Evolutionary conservation across 1,284 basidiomycete species (phyloP).

Genomic region (Coniferiporia sulphurascens): DNA sequence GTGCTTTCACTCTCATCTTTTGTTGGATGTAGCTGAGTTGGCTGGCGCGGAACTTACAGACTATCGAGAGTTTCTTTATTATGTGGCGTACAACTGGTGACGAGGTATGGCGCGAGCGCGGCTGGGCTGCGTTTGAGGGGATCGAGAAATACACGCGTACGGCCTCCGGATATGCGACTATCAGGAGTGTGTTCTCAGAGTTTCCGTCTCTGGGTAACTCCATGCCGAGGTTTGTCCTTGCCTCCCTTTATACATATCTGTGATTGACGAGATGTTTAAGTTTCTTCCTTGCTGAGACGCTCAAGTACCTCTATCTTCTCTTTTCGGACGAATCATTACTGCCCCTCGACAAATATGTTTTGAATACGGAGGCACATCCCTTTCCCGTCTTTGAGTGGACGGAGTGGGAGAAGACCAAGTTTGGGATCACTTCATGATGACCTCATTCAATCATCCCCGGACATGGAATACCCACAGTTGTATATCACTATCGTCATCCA

Average conservation of each 20-base stretch:
- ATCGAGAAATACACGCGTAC: slow-evolving; percentile 57
- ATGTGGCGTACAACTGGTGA: slow-evolving; percentile 70
- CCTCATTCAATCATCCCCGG: background rate
- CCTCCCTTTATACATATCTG: background rate
- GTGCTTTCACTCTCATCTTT: background rate
- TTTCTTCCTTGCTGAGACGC: slow-evolving; percentile 70
- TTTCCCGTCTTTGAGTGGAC: slow-evolving; percentile 72
- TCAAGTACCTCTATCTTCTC: slow-evolving; percentile 45
- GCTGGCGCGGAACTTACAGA: slow-evolving; percentile 33
- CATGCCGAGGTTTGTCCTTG: slow-evolving; percentile 57
- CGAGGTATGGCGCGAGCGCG: slow-evolving; percentile 65
- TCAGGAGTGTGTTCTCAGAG: slow-evolving; percentile 43
- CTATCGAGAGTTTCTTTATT: slow-evolving; percentile 65
- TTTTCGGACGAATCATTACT: slow-evolving; percentile 38
- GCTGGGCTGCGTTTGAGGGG: slow-evolving; percentile 71
- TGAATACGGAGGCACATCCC: slow-evolving; percentile 85
- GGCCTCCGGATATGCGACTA: slow-evolving; percentile 53
- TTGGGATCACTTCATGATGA: slow-evolving; percentile 26
- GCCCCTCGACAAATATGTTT: slow-evolving; percentile 71
- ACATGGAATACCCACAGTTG: background rate
- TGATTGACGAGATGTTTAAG: slow-evolving; percentile 36
- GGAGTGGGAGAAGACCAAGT: slow-evolving; percentile 38
- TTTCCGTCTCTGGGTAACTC: slow-evolving; percentile 40
- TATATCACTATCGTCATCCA: background rate
- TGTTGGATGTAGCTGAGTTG: background rate